Base-by-base conservation (phyloP, 192 early-diverging fungal genomes). In the Entomortierella beljakovae region DNA sequence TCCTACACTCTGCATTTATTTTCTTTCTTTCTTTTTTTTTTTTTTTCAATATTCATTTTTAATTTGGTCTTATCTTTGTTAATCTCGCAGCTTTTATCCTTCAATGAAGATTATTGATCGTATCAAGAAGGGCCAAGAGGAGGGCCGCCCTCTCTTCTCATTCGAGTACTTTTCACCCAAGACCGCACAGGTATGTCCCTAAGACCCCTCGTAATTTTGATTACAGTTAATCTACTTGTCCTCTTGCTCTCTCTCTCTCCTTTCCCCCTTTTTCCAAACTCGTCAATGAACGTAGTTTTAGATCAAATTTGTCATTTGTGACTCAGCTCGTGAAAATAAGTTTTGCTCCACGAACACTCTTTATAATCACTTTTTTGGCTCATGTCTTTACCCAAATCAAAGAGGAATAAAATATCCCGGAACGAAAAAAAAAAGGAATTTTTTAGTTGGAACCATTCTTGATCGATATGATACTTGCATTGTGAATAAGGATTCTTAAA, bases 121-220 rank as follows among this genome's bases (percentile, higher is more conserved):
- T 76, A 90, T 94, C 72, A 85, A 82, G 52, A 85, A 85, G 77
- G 90, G 90, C 51, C 81, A 88, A 33, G 81, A 89, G 58, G 90
- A 94, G 68, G 87, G 89, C 53, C 89, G 89, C 55, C 86, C 86
- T 35, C 89, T 85, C 60, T 94, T 90, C 90, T 97, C 96, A 34
- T 99, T 99, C 80, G 97, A 99, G 84, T 99, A 94, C 86, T 99
- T 98, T 63, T 96, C 97, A 53, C 97, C 97, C 74, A 99, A 96
- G 82, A 99, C 97, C 34, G 87, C 89, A 52, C 90, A 90, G 74
- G 86, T 85, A 84, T 33, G n/a, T 15, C 70, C n/a, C n/a, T n/a
- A n/a, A n/a, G n/a, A n/a, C n/a, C n/a, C n/a, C n/a, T n/a, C n/a
- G n/a, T n/a, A n/a, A n/a, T n/a, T n/a, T n/a, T n/a, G n/a, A n/a